Evolutionary conservation across 1,139 yeast species (phyloP).

Genomic region (Waltiozyma sp.): DNA sequence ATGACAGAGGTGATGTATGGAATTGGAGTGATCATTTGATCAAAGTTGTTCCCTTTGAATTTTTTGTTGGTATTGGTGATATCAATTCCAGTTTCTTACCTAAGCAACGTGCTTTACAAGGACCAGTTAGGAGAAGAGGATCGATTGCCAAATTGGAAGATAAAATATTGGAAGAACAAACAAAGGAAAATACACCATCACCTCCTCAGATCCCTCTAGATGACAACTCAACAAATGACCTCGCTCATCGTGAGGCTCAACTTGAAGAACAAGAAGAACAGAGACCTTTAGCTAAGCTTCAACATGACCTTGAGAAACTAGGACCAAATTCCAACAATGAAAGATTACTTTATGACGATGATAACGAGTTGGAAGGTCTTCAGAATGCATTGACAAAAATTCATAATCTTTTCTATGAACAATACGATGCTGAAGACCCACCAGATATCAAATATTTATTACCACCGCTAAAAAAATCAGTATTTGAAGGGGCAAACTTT

Average conservation of each 20-base stretch:
- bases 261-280: conserved; percentile 33
- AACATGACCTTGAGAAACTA: conserved; percentile 60
- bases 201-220: conserved; percentile 15
- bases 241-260: conserved; percentile 26
- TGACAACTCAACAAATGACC: conserved; percentile 20
- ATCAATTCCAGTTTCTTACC: conserved; percentile 90
- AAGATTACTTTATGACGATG: conserved; percentile 66
- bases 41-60: conserved; percentile 90
- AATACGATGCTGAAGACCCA: conserved; percentile 20
- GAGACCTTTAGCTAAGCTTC: conserved; percentile 77
- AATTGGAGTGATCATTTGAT: conserved; percentile 89
- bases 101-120: conserved; percentile 61
- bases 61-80: conserved; percentile 96
- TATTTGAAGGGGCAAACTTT: conserved; percentile 59
- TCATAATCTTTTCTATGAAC: conserved; percentile 55
- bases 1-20: conserved; percentile 99
- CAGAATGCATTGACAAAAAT: conserved; percentile 51
- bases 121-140: conserved; percentile 48
- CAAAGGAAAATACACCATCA: conserved; percentile 17
- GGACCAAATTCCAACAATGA: conserved; percentile 28
- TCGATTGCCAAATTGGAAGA: conserved; percentile 34
- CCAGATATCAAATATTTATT: conserved; percentile 62
- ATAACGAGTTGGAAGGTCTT: conserved; percentile 59
- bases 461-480: conserved; percentile 58
- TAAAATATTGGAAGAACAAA: conserved; percentile 20